Conservation (phyloP, 2,329 filamentous ascomycete genomes). For the Arthrobotrys sphaeroides region DNA sequence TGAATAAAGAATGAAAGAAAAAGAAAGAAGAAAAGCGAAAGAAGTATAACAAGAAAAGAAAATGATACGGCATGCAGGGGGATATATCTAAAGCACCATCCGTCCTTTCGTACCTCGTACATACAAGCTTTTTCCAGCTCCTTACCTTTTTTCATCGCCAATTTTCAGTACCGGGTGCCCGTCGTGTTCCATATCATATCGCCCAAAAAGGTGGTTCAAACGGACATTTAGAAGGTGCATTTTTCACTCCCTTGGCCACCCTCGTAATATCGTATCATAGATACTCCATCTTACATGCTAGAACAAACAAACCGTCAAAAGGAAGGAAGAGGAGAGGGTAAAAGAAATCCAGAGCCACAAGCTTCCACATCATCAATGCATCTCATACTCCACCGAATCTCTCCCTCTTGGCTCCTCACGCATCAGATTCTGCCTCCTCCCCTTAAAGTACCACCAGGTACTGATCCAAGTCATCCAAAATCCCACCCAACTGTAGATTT, state of each 20-base stretch:
- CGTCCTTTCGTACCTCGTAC: too few species aligned
- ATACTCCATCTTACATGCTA: neutral
- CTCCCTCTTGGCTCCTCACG: conserved; percentile 52
- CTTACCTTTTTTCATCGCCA: too few species aligned
- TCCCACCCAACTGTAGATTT: conserved; percentile 66
- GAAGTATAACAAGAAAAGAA: too few species aligned
- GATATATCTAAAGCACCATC: too few species aligned
- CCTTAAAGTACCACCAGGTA: conserved; percentile 65
- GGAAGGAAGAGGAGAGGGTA: neutral
- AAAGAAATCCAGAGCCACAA: neutral
- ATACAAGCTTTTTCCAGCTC: too few species aligned
- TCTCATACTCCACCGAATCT: conserved; percentile 15
- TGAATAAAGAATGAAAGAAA: too few species aligned
- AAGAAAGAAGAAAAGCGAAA: too few species aligned
- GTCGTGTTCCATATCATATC: neutral
- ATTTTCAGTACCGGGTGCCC: too few species aligned
- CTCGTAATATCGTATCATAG: neutral
- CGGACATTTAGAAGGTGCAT: too few species aligned
- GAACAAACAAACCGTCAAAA: neutral
- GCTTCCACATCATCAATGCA: conserved; percentile 23
- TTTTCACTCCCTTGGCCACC: neutral
- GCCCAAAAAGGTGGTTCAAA: neutral
- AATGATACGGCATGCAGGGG: too few species aligned
- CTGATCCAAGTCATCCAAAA: conserved; percentile 66
- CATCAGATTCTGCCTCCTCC: conserved; percentile 61